Evolutionary conservation across 2,329 filamentous ascomycete species (phyloP).

Genomic region (Cylindrodendrum hubeiense): DNA sequence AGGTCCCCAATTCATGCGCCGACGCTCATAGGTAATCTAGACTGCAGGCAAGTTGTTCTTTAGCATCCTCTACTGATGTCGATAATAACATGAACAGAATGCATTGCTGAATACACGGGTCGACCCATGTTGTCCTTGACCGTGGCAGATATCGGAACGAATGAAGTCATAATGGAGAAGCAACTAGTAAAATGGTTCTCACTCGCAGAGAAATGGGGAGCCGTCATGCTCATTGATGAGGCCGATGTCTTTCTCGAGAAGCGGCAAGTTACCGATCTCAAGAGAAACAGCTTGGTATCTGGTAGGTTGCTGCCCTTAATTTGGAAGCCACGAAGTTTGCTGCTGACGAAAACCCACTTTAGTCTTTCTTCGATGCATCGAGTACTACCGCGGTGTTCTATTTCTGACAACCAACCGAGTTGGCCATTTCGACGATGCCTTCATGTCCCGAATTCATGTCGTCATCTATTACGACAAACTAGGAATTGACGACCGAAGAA

Average conservation of each 20-base stretch:
- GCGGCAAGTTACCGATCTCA: slow-evolving; percentile 28
- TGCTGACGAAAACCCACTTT: neutral
- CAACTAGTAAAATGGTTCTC: slow-evolving; percentile 31
- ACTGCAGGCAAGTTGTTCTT: neutral
- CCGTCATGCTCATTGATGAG: slow-evolving; percentile 47
- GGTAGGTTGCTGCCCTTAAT: neutral
- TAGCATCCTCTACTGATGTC: neutral
- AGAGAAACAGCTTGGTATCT: slow-evolving; percentile 23
- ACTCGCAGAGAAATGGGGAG: slow-evolving; percentile 42
- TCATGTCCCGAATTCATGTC: slow-evolving; percentile 47
- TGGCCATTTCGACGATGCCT: slow-evolving; percentile 46
- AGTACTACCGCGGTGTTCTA: slow-evolving; percentile 47
- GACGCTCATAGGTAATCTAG: neutral
- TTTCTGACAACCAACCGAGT: slow-evolving; percentile 48
- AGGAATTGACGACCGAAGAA: slow-evolving; percentile 35
- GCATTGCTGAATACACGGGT: neutral
- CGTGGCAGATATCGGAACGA: slow-evolving; percentile 32
- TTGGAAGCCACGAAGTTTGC: neutral
- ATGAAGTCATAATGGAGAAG: slow-evolving; percentile 24
- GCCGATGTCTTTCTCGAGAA: slow-evolving; percentile 41
- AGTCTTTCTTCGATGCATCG: slow-evolving; percentile 31
- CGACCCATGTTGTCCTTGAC: slow-evolving; percentile 27
- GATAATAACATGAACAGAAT: neutral
- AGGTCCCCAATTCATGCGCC: neutral
- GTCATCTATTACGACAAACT: slow-evolving; percentile 46